phyloP scores from a whole-genome alignment of 176 grass and related monocot genomes.

The Echinochloa phyllopogon region DNA sequence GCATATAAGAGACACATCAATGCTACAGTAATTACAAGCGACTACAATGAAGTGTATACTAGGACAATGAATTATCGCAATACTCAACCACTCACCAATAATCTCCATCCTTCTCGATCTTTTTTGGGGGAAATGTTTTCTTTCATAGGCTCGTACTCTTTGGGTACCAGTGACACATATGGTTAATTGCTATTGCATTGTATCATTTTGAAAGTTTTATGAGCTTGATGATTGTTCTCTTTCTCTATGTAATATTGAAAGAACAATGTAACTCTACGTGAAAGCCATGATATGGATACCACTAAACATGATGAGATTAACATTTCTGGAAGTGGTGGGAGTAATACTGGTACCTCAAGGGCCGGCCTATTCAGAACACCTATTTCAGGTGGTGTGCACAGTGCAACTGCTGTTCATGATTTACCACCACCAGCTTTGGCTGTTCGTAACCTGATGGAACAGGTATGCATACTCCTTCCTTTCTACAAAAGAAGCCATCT shows the following conservation, averaged over 20 bases:
- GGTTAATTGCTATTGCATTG: background rate
- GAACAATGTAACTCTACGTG: conserved; percentile 29
- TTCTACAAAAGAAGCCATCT: background rate
- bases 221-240: conserved; percentile 8
- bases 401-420: conserved; percentile 76
- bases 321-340: conserved; percentile 39
- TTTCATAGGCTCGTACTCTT: background rate
- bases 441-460: conserved; percentile 89
- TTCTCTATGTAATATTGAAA: conserved; percentile 46
- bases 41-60: background rate
- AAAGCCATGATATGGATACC: conserved; percentile 17
- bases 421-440: conserved; percentile 79
- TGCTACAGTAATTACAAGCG: background rate
- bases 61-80: background rate
- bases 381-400: conserved; percentile 85
- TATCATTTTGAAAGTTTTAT: conserved; percentile 8
- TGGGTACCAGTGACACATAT: background rate
- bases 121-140: background rate
- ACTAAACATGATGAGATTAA: conserved; percentile 25
- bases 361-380: conserved; percentile 78
- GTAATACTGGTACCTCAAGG: conserved; percentile 51
- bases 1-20: background rate
- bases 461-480: conserved; percentile 41
- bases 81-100: background rate
- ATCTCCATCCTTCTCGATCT: background rate